A percentile compares a stretch with the other conserved stretches of the same genome.
Conservation (phyloP, 2,329 filamentous ascomycete species). For the Mycosphaerella arachidis region DNA sequence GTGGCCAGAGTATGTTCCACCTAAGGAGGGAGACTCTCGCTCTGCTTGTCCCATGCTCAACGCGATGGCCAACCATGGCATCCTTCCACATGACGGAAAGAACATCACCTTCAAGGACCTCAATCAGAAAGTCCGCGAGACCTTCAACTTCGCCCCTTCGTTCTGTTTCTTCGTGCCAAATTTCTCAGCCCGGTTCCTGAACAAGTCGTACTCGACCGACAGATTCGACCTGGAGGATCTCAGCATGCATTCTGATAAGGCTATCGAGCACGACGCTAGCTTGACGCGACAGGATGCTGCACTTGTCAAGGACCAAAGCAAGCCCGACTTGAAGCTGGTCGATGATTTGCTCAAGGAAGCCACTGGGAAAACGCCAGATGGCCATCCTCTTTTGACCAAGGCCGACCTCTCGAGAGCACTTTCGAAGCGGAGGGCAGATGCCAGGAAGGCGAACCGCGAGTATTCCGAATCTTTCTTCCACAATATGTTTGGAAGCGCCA, state of each 20-base stretch:
- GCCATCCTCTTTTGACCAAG: slow-evolving; percentile 33
- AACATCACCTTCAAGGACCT: slow-evolving; percentile 28
- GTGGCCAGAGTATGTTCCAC: slow-evolving; percentile 38
- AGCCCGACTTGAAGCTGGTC: slow-evolving; percentile 37
- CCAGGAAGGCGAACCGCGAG: slow-evolving; percentile 33
- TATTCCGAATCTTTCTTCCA: slow-evolving; percentile 33
- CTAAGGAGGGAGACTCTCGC: slow-evolving; percentile 34
- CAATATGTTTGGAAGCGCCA: slow-evolving; percentile 40
- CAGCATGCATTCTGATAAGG: slow-evolving; percentile 25
- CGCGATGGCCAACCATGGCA: slow-evolving; percentile 31
- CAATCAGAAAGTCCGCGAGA: slow-evolving; percentile 25
- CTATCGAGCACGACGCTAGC: slow-evolving; percentile 29
- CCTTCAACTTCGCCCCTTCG: slow-evolving; percentile 29
- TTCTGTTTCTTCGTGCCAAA: slow-evolving; percentile 30
- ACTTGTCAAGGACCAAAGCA: slow-evolving; percentile 35
- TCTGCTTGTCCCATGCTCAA: slow-evolving; percentile 29
- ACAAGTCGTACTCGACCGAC: slow-evolving; percentile 27
- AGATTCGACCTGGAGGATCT: slow-evolving; percentile 26
- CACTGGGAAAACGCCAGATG: slow-evolving; percentile 34
- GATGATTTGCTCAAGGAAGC: slow-evolving; percentile 34
- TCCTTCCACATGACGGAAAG: slow-evolving; percentile 28
- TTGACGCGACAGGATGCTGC: slow-evolving; percentile 34
- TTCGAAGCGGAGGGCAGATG: slow-evolving; percentile 34
- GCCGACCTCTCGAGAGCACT: slow-evolving; percentile 35
- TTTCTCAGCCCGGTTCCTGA: slow-evolving; percentile 25